Base-by-base conservation (phyloP, 2,329 filamentous ascomycete species). In the Didymella lethalis region DNA sequence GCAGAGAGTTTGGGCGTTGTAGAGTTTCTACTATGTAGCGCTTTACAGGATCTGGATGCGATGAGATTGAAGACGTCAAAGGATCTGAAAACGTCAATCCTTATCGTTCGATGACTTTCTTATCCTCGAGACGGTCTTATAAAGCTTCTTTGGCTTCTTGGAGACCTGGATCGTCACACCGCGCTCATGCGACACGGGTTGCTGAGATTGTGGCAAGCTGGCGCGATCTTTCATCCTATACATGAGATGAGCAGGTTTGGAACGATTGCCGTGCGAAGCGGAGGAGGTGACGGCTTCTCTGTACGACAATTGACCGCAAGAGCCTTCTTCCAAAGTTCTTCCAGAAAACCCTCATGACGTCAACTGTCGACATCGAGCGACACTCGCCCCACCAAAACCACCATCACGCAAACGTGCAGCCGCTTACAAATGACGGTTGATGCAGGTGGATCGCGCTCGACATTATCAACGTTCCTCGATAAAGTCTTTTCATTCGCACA, bases 1-100 rank as follows among this genome's bases (percentile, higher is more conserved):
- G 4, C 57, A 64, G 48, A 62, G 68, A 32, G 54, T 70, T 6
- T 71, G 69, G 57, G 60, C 54, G n/a, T 28, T 58, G 41, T 54
- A 40, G 36, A 31, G 8, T 31, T 34, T 32, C 23, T 23, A 23
- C 23, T 23, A 23, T 43, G 36, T 18, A 4, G 36, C 36, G n/a
- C 8, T 40, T 23, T 2, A 10, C 8, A 11, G 10, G 5, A 11
- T 2, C 7, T 38, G 7, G 8, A 18, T 38, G 7, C 1, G 1
- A 16, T 38, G n/a, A n/a, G 18, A 10, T 38, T 7, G 16, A 18
- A 5, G n/a, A 20, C 4, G 3, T n/a, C 1, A 10, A 20, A 5
- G 20, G n/a, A 7, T 20, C 20, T 20, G 6, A 20, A 8, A 20
- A 11, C 7, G 36, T 20, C 36, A 11, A 4, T 40, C 16, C 11